These are phyloP conservation scores for Penicillium decumbens DNA, from an alignment of 2,329 filamentous ascomycete species.

Conservation along the genomic window DNA sequence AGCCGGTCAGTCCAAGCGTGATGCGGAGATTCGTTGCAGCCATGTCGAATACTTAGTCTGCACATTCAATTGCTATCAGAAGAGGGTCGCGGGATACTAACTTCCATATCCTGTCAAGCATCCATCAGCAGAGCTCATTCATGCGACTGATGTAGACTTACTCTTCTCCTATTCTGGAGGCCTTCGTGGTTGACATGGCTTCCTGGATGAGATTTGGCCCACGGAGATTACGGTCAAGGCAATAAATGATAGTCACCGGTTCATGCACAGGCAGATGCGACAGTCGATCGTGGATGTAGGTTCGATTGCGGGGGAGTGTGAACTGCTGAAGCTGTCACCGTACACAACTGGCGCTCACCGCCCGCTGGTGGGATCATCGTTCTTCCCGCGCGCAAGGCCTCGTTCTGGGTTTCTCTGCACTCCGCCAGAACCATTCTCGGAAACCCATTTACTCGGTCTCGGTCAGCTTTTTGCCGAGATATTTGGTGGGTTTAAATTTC, in stretches of 20 bases:
- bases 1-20: conserved; percentile 13
- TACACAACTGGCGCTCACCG: conserved; percentile 18
- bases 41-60: not conserved
- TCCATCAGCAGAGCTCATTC: conserved; percentile 23
- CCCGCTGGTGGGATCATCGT: conserved; percentile 22
- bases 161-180: conserved; percentile 69
- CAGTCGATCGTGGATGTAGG: conserved; percentile 3
- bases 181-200: conserved; percentile 57
- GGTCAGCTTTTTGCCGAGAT: not conserved
- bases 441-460: conserved; percentile 1
- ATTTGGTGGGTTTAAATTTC: not conserved
- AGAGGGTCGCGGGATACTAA: conserved; percentile 49
- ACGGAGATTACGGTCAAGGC: not conserved
- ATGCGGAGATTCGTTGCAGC: not conserved
- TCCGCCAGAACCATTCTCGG: conserved; percentile 4
- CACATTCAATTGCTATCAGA: not conserved
- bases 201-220: not conserved
- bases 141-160: conserved; percentile 43
- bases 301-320: conserved; percentile 22
- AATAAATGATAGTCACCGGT: not conserved
- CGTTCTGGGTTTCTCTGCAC: conserved; percentile 15
- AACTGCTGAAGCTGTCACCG: conserved; percentile 17
- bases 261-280: conserved; percentile 6
- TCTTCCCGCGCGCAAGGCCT: conserved; percentile 19
- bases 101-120: conserved; percentile 75